Percentiles rank a stretch among this genome's conserved stretches.
Evolutionary conservation across 2,329 filamentous ascomycete species (phyloP).

Genomic region (Helotiales sp.): DNA sequence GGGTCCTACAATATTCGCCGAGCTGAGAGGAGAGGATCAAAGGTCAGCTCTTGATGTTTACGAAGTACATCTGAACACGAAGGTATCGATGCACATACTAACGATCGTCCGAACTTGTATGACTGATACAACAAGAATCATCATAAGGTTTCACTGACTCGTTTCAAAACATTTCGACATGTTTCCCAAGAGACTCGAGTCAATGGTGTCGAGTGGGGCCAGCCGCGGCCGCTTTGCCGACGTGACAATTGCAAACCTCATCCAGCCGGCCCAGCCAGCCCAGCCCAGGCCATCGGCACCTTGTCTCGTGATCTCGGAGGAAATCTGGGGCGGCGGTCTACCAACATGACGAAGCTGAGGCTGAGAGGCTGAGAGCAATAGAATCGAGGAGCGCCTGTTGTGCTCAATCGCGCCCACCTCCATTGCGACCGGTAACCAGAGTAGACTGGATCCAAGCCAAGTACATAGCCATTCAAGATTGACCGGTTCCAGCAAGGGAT

Average conservation of each 20-base stretch:
- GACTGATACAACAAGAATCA: too few relatives aligned
- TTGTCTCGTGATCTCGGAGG: constrained; percentile 9
- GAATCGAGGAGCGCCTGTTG: not conserved
- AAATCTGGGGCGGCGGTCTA: not conserved
- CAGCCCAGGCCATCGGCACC: not conserved
- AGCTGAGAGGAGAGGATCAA: not conserved
- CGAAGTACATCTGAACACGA: too few relatives aligned
- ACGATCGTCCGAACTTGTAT: not conserved
- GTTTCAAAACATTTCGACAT: not conserved
- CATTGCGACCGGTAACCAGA: not conserved
- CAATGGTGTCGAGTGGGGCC: not conserved
- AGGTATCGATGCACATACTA: not conserved
- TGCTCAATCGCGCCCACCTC: not conserved
- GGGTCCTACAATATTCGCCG: not conserved
- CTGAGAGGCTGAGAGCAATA: not conserved
- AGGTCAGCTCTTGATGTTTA: not conserved
- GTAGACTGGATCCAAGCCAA: not conserved
- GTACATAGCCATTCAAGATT: not conserved
- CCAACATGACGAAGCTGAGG: not conserved
- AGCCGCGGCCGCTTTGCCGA: not conserved
- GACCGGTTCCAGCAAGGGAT: not conserved
- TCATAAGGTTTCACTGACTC: not conserved
- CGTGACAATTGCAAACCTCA: too few relatives aligned
- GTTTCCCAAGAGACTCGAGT: not conserved
- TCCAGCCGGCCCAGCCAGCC: too few relatives aligned